Evolutionary conservation across 2,329 filamentous ascomycete genomes (phyloP), one percentile per base, ranked within the genome.

Genomic region (Exophiala sideris): DNA sequence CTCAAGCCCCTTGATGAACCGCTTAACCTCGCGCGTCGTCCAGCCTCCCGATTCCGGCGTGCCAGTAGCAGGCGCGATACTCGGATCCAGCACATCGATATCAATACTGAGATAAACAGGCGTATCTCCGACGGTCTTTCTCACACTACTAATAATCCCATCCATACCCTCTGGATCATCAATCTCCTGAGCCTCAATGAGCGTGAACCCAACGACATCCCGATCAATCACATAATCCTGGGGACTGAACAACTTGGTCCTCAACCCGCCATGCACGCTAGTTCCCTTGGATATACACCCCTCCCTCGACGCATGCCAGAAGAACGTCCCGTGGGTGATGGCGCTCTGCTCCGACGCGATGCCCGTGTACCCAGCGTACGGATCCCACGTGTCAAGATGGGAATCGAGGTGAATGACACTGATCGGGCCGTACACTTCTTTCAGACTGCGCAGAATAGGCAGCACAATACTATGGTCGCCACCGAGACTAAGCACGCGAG

Each of bases 271-370:
- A 68, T 95, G 89, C 70, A 95, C 91, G 72, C 91, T 92, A 60
- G 82, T 87, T 73, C 92, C 87, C 66, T 94, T 95, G 58, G 79
- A 78, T 14, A 95, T 77, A 11, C 94, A 76, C 2, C 89, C 89
- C 68, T 94, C 88, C 71, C 85, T 81, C 0, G 86, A 73, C 0
- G 89, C 89, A 67, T 92, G 88, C 73, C 86, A 94, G 74, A 95
- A 95, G 75, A 92, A 94, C 0, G 89, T 94, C 38, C 89, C 89
- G 73, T 94, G 88, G 72, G 94, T 95, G 73, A 95, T 85, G 59
- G 79, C 79, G 20, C 89, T 89, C 36, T 85, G 82, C 56, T 91
- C 81, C 21, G 83, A 87, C 0, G 89, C 89, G 0, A 87, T 85
- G 24, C 89, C 89, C 46, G 89, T 89, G 64, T 95, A 95, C 12